These are phyloP conservation scores for Xylaria sp. DNA, from an alignment of 2,329 filamentous ascomycete genomes.

Conservation along the genomic window DNA sequence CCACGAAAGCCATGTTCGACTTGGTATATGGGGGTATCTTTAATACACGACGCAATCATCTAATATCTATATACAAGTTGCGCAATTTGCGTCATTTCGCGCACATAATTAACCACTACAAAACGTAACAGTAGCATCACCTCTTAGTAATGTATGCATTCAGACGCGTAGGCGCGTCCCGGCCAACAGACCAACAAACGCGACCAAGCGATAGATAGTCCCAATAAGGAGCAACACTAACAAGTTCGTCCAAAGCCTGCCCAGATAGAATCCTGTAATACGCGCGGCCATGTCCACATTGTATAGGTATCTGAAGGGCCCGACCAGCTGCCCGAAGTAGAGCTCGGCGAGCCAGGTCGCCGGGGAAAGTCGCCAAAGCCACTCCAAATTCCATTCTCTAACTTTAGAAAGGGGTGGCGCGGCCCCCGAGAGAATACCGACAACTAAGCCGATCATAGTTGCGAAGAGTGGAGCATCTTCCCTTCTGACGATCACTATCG, in stretches of 20 bases:
- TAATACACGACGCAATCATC: no score
- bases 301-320: conserved; percentile 57
- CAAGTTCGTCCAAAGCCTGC: conserved; percentile 53
- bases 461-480: conserved; percentile 63
- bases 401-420: conserved; percentile 57
- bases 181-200: conserved; percentile 47
- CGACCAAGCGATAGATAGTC: conserved; percentile 51
- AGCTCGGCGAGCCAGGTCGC: conserved; percentile 62
- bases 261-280: conserved; percentile 52
- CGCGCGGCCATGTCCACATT: conserved; percentile 52
- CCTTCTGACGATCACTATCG: conserved; percentile 53
- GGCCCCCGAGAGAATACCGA: conserved; percentile 59
- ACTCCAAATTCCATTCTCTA: conserved; percentile 57
- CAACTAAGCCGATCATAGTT: conserved; percentile 59
- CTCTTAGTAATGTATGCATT: background rate
- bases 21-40: no score
- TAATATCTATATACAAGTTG: no score
- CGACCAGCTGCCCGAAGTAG: conserved; percentile 59
- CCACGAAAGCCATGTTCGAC: no score
- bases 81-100: no score
- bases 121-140: no score
- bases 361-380: conserved; percentile 60
- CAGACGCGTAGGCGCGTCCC: conserved; percentile 43
- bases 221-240: conserved; percentile 51
- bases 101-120: no score